Evolutionary conservation across 148 eudicot species (phyloP).

Genomic region (Suaeda aralocaspica): DNA sequence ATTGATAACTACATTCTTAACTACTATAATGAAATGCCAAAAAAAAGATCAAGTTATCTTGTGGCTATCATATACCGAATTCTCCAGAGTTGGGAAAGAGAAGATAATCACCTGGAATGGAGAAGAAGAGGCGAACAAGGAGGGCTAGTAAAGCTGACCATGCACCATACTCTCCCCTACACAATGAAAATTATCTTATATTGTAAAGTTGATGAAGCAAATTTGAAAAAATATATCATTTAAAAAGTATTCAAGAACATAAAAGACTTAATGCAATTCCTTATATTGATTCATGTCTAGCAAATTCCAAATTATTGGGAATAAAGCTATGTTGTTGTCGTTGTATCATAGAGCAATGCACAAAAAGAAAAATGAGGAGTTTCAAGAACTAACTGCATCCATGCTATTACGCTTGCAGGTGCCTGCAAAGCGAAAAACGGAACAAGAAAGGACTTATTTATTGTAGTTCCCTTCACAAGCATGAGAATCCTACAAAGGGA

Average conservation of each 20-base stretch:
- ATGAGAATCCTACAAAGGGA: slow-evolving; percentile 57
- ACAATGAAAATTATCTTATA: background rate
- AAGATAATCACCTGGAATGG: slow-evolving; percentile 57
- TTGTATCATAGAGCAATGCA: too few relatives aligned
- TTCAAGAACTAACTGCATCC: slow-evolving; percentile 67
- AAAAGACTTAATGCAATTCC: background rate
- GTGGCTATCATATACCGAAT: background rate
- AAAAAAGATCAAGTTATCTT: background rate
- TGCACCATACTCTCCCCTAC: slow-evolving; percentile 91
- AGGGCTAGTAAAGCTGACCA: slow-evolving; percentile 84
- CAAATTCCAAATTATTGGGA: too few relatives aligned
- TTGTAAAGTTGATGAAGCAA: slow-evolving; percentile 10
- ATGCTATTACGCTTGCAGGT: slow-evolving; percentile 62
- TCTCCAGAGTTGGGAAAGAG: background rate
- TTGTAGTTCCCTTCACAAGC: slow-evolving; percentile 74
- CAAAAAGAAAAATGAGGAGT: slow-evolving; percentile 1
- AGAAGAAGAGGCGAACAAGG: slow-evolving; percentile 80
- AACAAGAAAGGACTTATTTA: slow-evolving; percentile 75
- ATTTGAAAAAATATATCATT: too few relatives aligned
- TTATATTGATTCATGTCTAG: too few relatives aligned
- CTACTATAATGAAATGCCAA: background rate
- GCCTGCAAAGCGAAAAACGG: slow-evolving; percentile 90
- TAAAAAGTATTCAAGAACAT: background rate
- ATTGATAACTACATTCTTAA: background rate
- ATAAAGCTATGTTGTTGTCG: too few relatives aligned